phyloP scores from a whole-genome alignment of 2,329 filamentous ascomycete species.

The Sporothrix dimorphospora region DNA sequence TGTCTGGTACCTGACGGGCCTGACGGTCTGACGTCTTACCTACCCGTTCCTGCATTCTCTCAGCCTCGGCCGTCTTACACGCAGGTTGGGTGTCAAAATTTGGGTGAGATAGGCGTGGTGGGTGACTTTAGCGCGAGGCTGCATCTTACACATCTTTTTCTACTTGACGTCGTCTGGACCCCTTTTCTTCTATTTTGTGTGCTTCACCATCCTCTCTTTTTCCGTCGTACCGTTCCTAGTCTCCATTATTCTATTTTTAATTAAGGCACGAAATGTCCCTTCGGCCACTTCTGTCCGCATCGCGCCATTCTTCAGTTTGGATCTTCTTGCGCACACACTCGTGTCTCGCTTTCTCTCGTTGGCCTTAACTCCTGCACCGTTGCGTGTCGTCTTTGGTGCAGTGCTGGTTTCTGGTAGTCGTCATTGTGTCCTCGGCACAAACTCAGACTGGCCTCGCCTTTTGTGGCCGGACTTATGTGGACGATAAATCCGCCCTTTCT shows the following conservation, averaged over 20 bases:
- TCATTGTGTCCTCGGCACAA: too few species aligned
- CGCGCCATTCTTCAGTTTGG: background rate
- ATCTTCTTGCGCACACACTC: background rate
- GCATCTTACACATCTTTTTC: background rate
- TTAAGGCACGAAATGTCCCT: background rate
- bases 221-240: background rate
- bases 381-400: background rate
- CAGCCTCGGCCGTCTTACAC: background rate
- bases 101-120: background rate
- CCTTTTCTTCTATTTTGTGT: background rate
- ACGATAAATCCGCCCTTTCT: background rate
- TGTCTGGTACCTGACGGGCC: background rate
- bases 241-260: too few species aligned
- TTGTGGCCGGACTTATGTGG: background rate
- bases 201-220: background rate
- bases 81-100: background rate
- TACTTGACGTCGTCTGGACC: background rate
- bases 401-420: too few species aligned
- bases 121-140: background rate
- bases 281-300: background rate
- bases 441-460: background rate
- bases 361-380: background rate
- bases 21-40: too few species aligned
- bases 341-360: background rate
- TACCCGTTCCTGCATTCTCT: background rate